phyloP scores from a whole-genome alignment of 495 filamentous ascomycete genomes.

The Cercophora newfieldiana region DNA sequence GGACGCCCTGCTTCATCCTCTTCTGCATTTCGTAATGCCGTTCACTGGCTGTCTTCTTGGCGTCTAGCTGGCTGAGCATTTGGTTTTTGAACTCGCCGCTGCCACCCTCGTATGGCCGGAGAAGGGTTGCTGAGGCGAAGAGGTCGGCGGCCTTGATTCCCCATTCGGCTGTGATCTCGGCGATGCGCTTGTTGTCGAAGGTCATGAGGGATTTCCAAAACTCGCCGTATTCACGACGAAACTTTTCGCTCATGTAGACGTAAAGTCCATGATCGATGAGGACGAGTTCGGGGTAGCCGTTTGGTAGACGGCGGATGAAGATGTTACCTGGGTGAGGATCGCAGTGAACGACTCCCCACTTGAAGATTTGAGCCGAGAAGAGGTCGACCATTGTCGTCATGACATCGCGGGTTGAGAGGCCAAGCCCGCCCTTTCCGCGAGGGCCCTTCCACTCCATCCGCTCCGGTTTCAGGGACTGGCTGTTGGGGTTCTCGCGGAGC shows the following conservation, averaged over 20 bases:
- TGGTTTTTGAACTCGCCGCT: conserved; percentile 62
- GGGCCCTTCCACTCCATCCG: conserved; percentile 75
- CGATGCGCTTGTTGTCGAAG: conserved; percentile 83
- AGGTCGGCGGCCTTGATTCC: conserved; percentile 85
- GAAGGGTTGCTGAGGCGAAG: conserved; percentile 84
- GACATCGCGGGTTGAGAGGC: conserved; percentile 75
- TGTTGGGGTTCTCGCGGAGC: conserved; percentile 44
- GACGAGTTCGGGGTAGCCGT: conserved; percentile 81
- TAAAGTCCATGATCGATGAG: conserved; percentile 97
- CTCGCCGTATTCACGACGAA: conserved; percentile 82
- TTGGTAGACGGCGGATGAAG: conserved; percentile 83
- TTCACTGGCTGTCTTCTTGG: conserved; percentile 60
- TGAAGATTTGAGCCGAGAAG: conserved; percentile 95
- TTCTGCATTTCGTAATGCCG: conserved; percentile 83
- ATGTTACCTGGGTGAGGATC: conserved; percentile 98
- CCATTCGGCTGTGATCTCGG: conserved; percentile 69
- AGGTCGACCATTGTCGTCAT: conserved; percentile 96
- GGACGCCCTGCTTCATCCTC: conserved; percentile 78
- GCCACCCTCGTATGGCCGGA: conserved; percentile 88
- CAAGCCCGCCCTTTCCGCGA: conserved; percentile 72
- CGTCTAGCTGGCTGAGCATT: conserved; percentile 53
- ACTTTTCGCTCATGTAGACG: conserved; percentile 80
- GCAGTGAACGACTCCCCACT: conserved; percentile 91
- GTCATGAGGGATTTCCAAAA: conserved; percentile 95
- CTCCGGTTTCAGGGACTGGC: conserved; percentile 70